phyloP scores from a whole-genome alignment of 495 filamentous ascomycete genomes.

The Neurospora sp. region DNA sequence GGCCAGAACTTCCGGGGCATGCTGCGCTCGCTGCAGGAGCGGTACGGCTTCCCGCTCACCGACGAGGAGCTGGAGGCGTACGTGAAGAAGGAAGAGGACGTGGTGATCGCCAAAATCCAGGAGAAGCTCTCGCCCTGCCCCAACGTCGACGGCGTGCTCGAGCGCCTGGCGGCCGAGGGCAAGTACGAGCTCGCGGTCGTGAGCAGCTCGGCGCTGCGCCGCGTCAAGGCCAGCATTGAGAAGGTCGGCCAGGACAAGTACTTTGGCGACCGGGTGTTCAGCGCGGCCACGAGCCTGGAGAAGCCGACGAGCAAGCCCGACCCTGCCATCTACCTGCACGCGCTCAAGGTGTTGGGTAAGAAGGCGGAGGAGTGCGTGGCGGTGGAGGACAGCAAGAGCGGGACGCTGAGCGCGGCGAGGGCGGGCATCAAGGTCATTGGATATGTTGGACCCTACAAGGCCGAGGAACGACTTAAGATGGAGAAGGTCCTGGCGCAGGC shows the following conservation, averaged over 20 bases:
- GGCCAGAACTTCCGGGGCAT: constrained; percentile 96
- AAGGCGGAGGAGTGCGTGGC: constrained; percentile 68
- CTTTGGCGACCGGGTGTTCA: constrained; percentile 74
- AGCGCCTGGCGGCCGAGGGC: constrained; percentile 48
- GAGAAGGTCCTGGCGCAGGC: constrained; percentile 54
- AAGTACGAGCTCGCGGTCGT: constrained; percentile 79
- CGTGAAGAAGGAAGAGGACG: constrained; percentile 70
- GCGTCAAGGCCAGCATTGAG: constrained; percentile 70
- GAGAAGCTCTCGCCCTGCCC: constrained; percentile 56
- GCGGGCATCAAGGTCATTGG: constrained; percentile 78
- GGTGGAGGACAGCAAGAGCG: constrained; percentile 85
- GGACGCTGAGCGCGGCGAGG: constrained; percentile 67
- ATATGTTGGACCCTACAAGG: constrained; percentile 76
- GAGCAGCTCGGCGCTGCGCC: constrained; percentile 64
- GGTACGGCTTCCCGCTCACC: constrained; percentile 61
- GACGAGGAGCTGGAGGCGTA: constrained; percentile 63
- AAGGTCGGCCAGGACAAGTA: constrained; percentile 74
- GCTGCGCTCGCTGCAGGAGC: constrained; percentile 59
- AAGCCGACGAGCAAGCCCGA: constrained; percentile 85
- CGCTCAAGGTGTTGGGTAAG: constrained; percentile 65
- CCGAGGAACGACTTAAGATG: constrained; percentile 66
- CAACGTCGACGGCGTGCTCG: constrained; percentile 61
- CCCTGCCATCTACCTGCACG: constrained; percentile 82
- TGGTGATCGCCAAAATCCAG: constrained; percentile 76
- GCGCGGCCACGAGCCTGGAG: constrained; percentile 67